Evolutionary conservation across 1,139 yeast genomes (phyloP).

Genomic region (Magnusiomyces paraingens): DNA sequence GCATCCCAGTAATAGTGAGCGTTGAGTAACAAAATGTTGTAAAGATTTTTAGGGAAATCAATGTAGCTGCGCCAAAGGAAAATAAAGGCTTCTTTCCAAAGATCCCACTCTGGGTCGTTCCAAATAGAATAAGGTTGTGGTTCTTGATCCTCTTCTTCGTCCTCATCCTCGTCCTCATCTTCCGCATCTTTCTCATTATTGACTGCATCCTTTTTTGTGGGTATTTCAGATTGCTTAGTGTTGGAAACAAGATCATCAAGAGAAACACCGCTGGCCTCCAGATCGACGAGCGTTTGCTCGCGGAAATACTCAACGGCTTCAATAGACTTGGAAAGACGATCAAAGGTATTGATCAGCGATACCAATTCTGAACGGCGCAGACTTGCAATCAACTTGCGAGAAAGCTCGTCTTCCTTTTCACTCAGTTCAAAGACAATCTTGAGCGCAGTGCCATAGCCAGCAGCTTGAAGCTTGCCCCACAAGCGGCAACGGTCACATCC

Average conservation of each 20-base stretch:
- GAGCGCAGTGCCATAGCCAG: constrained; percentile 95
- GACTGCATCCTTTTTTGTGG: not conserved
- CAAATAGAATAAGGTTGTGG: constrained; percentile 15
- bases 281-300: constrained; percentile 35
- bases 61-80: constrained; percentile 64
- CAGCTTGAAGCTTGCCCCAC: constrained; percentile 97
- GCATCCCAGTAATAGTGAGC: constrained; percentile 61
- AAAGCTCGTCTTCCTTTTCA: constrained; percentile 37
- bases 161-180: not conserved
- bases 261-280: not conserved
- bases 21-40: constrained; percentile 44
- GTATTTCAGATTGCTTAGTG: not conserved
- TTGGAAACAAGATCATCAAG: not conserved
- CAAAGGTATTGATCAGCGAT: constrained; percentile 86
- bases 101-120: constrained; percentile 48
- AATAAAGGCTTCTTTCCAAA: constrained; percentile 53
- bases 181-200: not conserved
- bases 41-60: constrained; percentile 60
- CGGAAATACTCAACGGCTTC: constrained; percentile 70
- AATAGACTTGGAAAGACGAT: constrained; percentile 79
- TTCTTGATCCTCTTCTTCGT: not conserved
- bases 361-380: constrained; percentile 81
- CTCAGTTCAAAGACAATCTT: constrained; percentile 80
- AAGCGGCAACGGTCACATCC: constrained; percentile 96
- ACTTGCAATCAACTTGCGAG: constrained; percentile 34